Evolutionary conservation across 73 alveolate species (phyloP), one percentile per base, ranked within the genome.

Genomic region (Urostyla sp.): DNA sequence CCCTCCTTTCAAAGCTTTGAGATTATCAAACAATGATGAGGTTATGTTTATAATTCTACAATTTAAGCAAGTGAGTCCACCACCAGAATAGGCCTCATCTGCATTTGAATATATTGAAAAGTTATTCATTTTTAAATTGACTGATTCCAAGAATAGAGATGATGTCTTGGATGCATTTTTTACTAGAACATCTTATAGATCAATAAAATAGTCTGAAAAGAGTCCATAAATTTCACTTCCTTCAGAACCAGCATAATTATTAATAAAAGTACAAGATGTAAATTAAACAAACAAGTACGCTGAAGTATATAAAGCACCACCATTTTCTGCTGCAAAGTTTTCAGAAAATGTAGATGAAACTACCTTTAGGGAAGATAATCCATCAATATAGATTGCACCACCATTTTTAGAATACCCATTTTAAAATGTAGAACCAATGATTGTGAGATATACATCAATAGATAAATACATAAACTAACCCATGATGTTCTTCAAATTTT

Each of bases 361-460:
- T 0, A 69, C 26, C 3, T 23, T 20, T 7, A 69, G 26, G 38
- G 21, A 13, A 16, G 63, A 20, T n/a, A 16, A 49, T 20, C 84
- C 72, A n/a, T 48, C 23, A 7, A 44, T 27, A 49, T 69, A 69
- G 23, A 69, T 43, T n/a, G 84, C 84, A 1, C 84, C 84, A 16
- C 84, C 84, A 20, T 46, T 4, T 4, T 7, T 5, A 32, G 34
- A 40, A 16, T 11, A 16, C 10, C 52, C 52, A 16, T 40, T 40
- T 10, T 11, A 10, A 40, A 40, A 40, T 10, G 16, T 16, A 16
- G 20, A 11, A 16, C 15, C 15, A 11, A 11, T 10, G 52, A 40
- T 40, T 16, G 16, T 10, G 52, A 40, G 52, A 16, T 10, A 11
- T 40, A 40, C 52, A 40, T 40, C 52, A 16, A 40, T 10, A 16